Percentiles rank a stretch among this genome's conserved stretches.
phyloP scores from a whole-genome alignment of 1,284 basidiomycete species.

The Ganoderma lucidum region DNA sequence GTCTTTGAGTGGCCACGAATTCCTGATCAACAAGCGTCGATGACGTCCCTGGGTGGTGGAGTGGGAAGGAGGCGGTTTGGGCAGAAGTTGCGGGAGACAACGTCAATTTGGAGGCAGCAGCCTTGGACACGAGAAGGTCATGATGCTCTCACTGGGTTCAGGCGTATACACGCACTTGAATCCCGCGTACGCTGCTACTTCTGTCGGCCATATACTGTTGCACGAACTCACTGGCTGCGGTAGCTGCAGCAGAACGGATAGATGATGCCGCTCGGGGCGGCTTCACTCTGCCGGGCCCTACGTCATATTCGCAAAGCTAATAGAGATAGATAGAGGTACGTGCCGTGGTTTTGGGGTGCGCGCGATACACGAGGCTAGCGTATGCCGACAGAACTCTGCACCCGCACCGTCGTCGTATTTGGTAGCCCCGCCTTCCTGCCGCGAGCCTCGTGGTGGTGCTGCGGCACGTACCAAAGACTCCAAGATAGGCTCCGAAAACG shows the following conservation, averaged over 20 bases:
- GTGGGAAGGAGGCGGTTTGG: background rate
- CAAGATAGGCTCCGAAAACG: background rate
- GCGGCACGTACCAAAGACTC: background rate
- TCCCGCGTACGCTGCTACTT: background rate
- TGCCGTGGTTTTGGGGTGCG: background rate
- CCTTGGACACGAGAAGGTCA: background rate
- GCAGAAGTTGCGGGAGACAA: background rate
- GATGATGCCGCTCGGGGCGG: background rate
- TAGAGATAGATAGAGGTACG: background rate
- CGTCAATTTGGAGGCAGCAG: no score
- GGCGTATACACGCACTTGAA: background rate
- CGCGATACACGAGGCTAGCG: background rate
- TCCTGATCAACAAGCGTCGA: background rate
- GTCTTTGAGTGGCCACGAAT: background rate
- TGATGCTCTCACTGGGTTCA: background rate
- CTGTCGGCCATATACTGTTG: background rate
- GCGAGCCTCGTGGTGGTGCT: constrained; percentile 4
- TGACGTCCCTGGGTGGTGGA: background rate
- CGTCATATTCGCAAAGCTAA: background rate
- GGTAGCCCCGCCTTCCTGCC: background rate
- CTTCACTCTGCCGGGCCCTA: background rate
- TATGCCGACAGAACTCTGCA: background rate
- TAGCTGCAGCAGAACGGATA: background rate
- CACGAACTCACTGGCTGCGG: background rate
- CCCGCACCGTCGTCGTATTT: background rate